phyloP scores from a whole-genome alignment of 257 asterid species.

The Ilex aquifolium region DNA sequence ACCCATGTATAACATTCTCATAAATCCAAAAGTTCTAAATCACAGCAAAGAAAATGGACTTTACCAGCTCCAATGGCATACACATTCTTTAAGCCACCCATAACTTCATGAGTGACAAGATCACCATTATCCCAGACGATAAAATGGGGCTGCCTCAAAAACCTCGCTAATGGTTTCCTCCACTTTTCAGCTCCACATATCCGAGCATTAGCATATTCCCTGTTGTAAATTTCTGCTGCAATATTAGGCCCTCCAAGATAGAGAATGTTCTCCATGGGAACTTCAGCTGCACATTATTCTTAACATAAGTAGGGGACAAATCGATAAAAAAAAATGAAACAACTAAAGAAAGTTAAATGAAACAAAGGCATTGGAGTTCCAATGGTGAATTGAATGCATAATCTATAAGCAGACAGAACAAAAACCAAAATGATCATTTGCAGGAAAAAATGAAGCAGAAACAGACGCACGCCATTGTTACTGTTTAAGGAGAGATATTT shows the following conservation, averaged over 20 bases:
- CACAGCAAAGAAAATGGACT: constrained; percentile 11
- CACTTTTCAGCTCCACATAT: constrained; percentile 89
- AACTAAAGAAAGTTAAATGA: too few species aligned
- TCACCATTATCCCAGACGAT: constrained; percentile 89
- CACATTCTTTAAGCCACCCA: constrained; percentile 90
- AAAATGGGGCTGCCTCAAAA: constrained; percentile 89
- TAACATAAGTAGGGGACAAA: too few species aligned
- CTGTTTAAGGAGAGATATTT: too few species aligned
- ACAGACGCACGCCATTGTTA: too few species aligned
- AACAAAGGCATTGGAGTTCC: too few species aligned
- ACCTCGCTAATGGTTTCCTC: constrained; percentile 78
- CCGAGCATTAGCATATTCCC: constrained; percentile 84
- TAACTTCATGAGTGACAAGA: constrained; percentile 86
- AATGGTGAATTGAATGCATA: too few species aligned
- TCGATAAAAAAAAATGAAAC: too few species aligned
- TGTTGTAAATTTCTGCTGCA: constrained; percentile 87
- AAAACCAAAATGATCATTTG: too few species aligned
- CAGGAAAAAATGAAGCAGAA: too few species aligned
- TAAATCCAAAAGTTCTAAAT: background rate
- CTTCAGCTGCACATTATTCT: constrained; percentile 41
- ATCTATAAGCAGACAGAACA: too few species aligned
- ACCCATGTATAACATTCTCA: background rate
- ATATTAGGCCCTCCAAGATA: constrained; percentile 93
- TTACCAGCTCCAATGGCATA: constrained; percentile 90
- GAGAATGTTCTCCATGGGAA: constrained; percentile 76